Evolutionary conservation across 2,329 filamentous ascomycete genomes (phyloP), one percentile per base, ranked within the genome.

Genomic region (Beauveria varroae): DNA sequence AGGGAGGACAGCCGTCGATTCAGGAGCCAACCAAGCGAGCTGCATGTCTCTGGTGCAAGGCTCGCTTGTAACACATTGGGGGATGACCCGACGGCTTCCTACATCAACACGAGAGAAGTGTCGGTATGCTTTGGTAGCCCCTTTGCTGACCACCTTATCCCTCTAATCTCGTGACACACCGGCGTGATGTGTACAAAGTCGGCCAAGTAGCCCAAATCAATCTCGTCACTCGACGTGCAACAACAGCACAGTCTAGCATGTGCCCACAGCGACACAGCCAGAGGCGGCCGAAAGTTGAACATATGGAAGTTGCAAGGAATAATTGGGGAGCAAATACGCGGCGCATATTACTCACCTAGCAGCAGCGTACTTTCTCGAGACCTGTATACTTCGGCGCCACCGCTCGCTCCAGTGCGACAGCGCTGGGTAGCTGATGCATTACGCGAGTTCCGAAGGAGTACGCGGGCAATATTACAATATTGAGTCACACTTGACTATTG

Each of bases 21-120:
- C 30, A 53, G 51, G 55, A 54, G 54, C 61, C 20, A n/a, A 51
- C 37, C 47, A 49, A 40, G 54, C 61, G 55, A 43, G 18, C 28
- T 14, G 44, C 22, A 55, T 50, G 61, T 59, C 43, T 50, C 30
- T 37, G 22, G 61, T 62, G 59, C 61, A 50, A 62, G 61, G 20
- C 55, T 62, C 58, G 58, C 50, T 60, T 59, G 34, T 44, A 18
- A 43, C 18, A 40, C 28, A 34, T 3, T 22, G 18, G 40, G 26
- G 54, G 28, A 18, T 43, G 26, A 10, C 3, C 60, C 24, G 46
- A 20, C 54, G 60, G 54, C 47, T 57, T 6, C 20, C 41, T 49
- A 50, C 61, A 43, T 40, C 5, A 41, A 5, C 9, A 41, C 26
- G 26, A 20, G 16, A 49, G 22, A 12, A 47, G 9, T n/a, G 5